These are phyloP conservation scores for Daldinia bambusicola DNA, from an alignment of 495 filamentous ascomycete genomes.

Conservation along the genomic window DNA sequence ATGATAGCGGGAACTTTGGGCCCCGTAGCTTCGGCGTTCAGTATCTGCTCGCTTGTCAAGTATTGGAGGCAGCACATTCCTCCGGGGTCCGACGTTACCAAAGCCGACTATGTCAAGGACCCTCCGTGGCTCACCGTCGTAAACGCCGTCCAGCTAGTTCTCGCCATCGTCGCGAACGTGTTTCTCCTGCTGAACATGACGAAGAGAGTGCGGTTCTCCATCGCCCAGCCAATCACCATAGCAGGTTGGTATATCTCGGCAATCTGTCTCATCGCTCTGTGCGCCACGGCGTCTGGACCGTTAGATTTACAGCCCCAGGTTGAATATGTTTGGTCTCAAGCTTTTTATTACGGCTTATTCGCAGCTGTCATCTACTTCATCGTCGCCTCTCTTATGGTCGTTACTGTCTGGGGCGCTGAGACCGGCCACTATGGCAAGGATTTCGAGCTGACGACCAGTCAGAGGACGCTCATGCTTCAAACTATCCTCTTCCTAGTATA, in stretches of 20 bases:
- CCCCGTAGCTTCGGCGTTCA: constrained; percentile 82
- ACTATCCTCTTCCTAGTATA: constrained; percentile 83
- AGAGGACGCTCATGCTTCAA: constrained; percentile 88
- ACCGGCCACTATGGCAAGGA: constrained; percentile 71
- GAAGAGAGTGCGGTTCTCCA: constrained; percentile 75
- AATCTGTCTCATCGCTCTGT: constrained; percentile 67
- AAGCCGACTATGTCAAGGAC: constrained; percentile 68
- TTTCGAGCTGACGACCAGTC: constrained; percentile 75
- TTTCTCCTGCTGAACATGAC: constrained; percentile 88
- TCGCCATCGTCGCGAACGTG: constrained; percentile 77
- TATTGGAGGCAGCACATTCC: constrained; percentile 75
- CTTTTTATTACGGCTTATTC: constrained; percentile 83
- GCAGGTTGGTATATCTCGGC: constrained; percentile 73
- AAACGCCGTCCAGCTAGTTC: constrained; percentile 77
- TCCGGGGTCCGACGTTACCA: constrained; percentile 57
- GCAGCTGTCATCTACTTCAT: constrained; percentile 81
- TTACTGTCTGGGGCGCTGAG: constrained; percentile 74
- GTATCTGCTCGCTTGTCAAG: constrained; percentile 77
- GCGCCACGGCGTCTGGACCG: constrained; percentile 63
- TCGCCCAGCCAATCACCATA: constrained; percentile 77
- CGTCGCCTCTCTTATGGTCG: constrained; percentile 72
- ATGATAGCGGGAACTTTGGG: constrained; percentile 85
- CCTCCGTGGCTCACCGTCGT: constrained; percentile 77
- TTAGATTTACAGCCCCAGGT: constrained; percentile 59
- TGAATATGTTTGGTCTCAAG: constrained; percentile 72